Evolutionary conservation across 2,329 filamentous ascomycete species (phyloP).

Genomic region (Diaporthe citri): DNA sequence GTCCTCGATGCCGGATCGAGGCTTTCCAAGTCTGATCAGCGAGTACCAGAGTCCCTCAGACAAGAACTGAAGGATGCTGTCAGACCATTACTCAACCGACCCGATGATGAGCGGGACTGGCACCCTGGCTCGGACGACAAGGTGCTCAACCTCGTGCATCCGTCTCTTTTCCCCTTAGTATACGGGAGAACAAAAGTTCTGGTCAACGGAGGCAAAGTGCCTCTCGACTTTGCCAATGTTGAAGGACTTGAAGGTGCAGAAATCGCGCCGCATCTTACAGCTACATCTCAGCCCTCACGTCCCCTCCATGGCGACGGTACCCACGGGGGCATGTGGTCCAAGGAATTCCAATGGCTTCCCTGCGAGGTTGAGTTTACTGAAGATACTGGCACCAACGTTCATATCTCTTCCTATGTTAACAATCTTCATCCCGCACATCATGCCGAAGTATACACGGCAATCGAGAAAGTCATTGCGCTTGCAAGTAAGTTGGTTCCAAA

Average conservation of each 20-base stretch:
- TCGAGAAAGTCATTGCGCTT: conserved; percentile 52
- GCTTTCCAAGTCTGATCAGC: conserved; percentile 65
- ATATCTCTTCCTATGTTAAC: conserved; percentile 65
- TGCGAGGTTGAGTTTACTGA: conserved; percentile 58
- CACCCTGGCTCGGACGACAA: conserved; percentile 68
- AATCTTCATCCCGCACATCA: conserved; percentile 62
- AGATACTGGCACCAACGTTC: conserved; percentile 48
- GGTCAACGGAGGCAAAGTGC: conserved; percentile 47
- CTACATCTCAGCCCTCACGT: not conserved
- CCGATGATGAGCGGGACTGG: conserved; percentile 67
- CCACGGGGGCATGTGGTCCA: conserved; percentile 37
- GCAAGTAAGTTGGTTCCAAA: conserved; percentile 39
- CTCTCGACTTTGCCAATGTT: conserved; percentile 48
- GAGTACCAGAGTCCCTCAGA: conserved; percentile 54
- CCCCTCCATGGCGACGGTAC: not conserved
- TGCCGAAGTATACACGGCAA: conserved; percentile 50
- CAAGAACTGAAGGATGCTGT: conserved; percentile 58
- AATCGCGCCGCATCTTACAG: conserved; percentile 37
- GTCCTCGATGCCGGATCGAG: conserved; percentile 31
- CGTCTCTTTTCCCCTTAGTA: conserved; percentile 72
- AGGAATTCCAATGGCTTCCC: conserved; percentile 62
- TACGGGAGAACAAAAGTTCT: conserved; percentile 63
- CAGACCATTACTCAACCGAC: conserved; percentile 62
- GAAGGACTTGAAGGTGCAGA: conserved; percentile 48
- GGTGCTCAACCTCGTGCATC: conserved; percentile 74